phyloP scores from a whole-genome alignment of 176 grass and related monocot genomes.

The Alopecurus myosuroides region DNA sequence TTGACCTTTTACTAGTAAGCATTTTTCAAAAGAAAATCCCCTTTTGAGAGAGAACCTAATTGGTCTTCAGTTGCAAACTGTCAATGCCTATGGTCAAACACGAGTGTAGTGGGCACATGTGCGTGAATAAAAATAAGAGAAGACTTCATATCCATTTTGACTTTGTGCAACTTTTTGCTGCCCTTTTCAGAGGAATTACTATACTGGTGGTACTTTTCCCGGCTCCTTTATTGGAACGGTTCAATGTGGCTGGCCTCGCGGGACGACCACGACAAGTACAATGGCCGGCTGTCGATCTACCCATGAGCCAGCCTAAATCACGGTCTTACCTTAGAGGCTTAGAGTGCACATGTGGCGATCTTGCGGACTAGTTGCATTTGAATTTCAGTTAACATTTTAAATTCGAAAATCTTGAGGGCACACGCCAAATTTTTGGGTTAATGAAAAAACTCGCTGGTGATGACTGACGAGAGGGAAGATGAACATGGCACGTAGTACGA shows the following conservation, averaged over 20 bases:
- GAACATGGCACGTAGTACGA: no score
- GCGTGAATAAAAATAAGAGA: background rate
- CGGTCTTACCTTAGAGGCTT: background rate
- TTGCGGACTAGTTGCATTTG: background rate
- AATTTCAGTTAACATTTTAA: background rate
- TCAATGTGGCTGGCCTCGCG: background rate
- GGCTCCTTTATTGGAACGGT: background rate
- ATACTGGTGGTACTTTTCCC: background rate
- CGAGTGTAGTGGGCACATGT: background rate
- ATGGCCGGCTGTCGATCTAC: background rate
- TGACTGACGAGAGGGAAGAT: no score
- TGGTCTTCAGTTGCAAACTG: background rate
- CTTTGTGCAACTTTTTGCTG: background rate
- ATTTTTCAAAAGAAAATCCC: no score
- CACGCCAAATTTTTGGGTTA: background rate
- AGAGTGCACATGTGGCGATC: background rate
- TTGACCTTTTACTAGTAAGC: background rate
- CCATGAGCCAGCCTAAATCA: background rate
- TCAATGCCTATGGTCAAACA: background rate
- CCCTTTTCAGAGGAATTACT: background rate
- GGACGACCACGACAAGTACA: background rate
- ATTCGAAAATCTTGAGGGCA: background rate
- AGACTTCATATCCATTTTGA: constrained; percentile 9
- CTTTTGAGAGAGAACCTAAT: background rate
- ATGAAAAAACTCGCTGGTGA: no score